Evolutionary conservation across 495 filamentous ascomycete genomes (phyloP), one percentile per base, ranked within the genome.

Genomic region (Podospora didyma): DNA sequence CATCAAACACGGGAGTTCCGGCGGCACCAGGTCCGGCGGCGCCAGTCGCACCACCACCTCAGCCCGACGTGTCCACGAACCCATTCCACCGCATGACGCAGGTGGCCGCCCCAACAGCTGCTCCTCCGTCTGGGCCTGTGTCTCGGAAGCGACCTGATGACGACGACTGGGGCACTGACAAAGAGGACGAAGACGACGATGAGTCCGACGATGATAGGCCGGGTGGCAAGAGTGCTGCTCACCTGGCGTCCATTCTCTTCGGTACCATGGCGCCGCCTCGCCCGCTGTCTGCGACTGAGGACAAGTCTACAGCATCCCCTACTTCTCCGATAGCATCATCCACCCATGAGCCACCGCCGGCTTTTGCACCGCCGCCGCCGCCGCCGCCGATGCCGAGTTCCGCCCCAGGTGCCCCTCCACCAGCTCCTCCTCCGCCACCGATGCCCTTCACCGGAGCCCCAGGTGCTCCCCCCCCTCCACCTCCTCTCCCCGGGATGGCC

Each of bases 251-350:
- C 35, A 94, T 92, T 57, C 82, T 98, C 28, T 97, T 98, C 71
- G 92, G 94, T 54, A 96, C 93, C 49, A 98, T 98, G 94, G 94
- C 82, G 10, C 94, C 94, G 42, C 94, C 94, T 20, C 85, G 93
- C 50, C 91, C 95, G 34, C 69, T 96, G 23, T 93, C 89, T 48
- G 88, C 89, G 9, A 84, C 87, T 73, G 90, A 89, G 50, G 84
- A 89, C 48, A 86, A 87, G 62, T 72, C 78, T 41, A 68, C 78
- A n/a, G 76, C 59, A 17, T 65, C 81, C 23, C 55, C 65, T 12
- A 73, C 75, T 10, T 73, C 78, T 21, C 66, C 64, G 48, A 59
- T 73, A 56, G 64, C 62, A 21, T 61, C 73, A 31, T 70, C 34
- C 70, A 75, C 55, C 66, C 74, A 21, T 68, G 58, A 46, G 16